Conservation (phyloP, 345 rosid species). For the Corchorus capsularis region DNA sequence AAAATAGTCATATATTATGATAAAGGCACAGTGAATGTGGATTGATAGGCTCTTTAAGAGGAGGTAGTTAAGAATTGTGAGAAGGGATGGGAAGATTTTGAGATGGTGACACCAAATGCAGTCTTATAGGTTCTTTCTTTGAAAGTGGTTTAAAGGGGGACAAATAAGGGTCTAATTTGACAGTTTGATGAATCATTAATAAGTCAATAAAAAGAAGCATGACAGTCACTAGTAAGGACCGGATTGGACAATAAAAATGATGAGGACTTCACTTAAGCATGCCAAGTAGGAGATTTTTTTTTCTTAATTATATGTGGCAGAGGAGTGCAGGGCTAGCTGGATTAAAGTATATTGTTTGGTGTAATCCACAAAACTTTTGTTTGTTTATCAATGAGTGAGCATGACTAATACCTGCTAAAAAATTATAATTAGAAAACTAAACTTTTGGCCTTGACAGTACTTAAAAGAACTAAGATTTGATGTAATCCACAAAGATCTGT, state of each 20-base stretch:
- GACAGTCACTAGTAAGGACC: constrained; percentile 1
- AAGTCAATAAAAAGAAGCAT: constrained; percentile 25
- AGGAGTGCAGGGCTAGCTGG: neutral
- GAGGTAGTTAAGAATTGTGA: constrained; percentile 16
- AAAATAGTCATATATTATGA: constrained; percentile 1
- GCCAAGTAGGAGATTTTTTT: neutral
- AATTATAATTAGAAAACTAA: neutral
- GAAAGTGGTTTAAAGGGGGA: constrained; percentile 28
- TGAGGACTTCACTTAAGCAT: constrained; percentile 19
- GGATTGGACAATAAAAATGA: constrained; percentile 10
- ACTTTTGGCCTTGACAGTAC: constrained; percentile 28
- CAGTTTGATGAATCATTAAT: constrained; percentile 29
- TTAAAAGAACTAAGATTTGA: constrained; percentile 31
- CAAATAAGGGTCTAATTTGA: constrained; percentile 25
- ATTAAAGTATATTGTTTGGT: constrained; percentile 13
- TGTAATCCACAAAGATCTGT: constrained; percentile 35
- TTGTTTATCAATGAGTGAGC: constrained; percentile 22
- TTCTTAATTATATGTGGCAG: neutral
- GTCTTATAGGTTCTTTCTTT: constrained; percentile 23
- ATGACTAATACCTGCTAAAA: constrained; percentile 13
- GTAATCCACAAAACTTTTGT: constrained; percentile 20
- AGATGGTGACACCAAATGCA: constrained; percentile 14
- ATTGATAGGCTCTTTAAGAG: constrained; percentile 12
- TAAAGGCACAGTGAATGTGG: constrained; percentile 10
- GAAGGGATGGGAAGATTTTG: constrained; percentile 18